Conservation (phyloP, 257 asterid species). For the Anisodus tanguticus region DNA sequence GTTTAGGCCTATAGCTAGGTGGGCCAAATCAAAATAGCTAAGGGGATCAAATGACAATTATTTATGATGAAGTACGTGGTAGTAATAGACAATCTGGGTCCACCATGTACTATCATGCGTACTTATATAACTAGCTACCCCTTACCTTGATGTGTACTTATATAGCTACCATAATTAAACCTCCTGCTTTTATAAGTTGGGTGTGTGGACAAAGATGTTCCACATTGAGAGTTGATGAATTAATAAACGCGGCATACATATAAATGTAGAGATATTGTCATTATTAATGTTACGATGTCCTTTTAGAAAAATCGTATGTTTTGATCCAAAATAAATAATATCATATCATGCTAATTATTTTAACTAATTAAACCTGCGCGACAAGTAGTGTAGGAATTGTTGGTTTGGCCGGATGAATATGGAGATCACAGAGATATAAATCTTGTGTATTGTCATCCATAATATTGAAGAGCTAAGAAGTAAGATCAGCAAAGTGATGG, state of each 20-base stretch:
- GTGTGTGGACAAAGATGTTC: not conserved
- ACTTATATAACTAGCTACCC: not conserved
- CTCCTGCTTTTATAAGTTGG: not conserved
- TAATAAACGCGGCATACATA: not conserved
- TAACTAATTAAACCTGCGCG: not conserved
- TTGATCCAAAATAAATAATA: not conserved
- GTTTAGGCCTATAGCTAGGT: not conserved
- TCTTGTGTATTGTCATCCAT: too few relatives aligned
- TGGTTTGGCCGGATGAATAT: too few relatives aligned
- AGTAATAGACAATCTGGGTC: not conserved
- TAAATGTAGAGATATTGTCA: slow-evolving; percentile 1
- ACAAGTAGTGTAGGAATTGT: not conserved
- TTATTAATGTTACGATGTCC: not conserved
- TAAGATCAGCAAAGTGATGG: too few relatives aligned
- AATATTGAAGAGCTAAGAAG: too few relatives aligned
- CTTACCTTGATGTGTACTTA: slow-evolving; percentile 5
- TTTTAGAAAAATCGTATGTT: not conserved
- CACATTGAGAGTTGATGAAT: not conserved
- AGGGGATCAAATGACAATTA: not conserved
- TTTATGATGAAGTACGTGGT: not conserved
- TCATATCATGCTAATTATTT: too few relatives aligned
- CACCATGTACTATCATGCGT: not conserved
- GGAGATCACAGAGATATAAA: too few relatives aligned
- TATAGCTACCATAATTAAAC: not conserved
- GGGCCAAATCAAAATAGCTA: not conserved